Base-by-base conservation (phyloP, 176 grass and related monocot genomes). In the Lolium rigidum region DNA sequence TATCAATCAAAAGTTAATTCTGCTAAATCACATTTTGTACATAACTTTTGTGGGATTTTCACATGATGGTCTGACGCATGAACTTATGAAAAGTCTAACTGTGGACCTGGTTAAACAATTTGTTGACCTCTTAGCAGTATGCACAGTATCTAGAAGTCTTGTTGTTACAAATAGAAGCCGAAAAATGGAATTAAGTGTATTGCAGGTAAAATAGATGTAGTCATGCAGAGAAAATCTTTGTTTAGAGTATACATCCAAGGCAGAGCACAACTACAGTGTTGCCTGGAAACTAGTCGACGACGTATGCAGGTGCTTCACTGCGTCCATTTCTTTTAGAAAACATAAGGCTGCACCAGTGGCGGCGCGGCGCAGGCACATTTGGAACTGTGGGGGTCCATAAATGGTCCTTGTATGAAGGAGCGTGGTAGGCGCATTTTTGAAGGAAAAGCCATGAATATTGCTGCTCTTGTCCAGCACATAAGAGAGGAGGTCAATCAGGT, bases 321-420 rank as follows among this genome's bases (percentile, higher is more conserved):
- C 35, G 22, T 72, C 24, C 54, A 80, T 70, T 44, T 80, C 52
- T 86, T 61, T 65, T 41, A 71, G 25, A 80, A 62, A 64, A 70
- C 12, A 62, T 57, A 60, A 76, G 41, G 64, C 43, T 70, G 26
- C 25, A 82, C n/a, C 51, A 44, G 35, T 73, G 63, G 26, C 9
- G 14, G 52, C 15, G 1, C 5, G 52, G 15, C 52, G 5, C 41
- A 80, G 44, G 60, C 44, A 66, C 18, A 31, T 52, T 82, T 70
- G 51, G 6, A 52, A 48, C 80, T 39, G 10, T 55, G 11, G 48
- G 60, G 25, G 17, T 54, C 64, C 68, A 70, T 16, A 55, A 79
- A 70, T 6, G 10, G 17, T 12, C 61, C 47, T 55, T 39, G 22
- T 55, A 38, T 55, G 64, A 28, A 31, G 28, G 28, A 31, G 28